Percentiles rank a stretch among this genome's conserved stretches.
Conservation (phyloP, 2,329 filamentous ascomycete species). For the Microascus cirrosus region DNA sequence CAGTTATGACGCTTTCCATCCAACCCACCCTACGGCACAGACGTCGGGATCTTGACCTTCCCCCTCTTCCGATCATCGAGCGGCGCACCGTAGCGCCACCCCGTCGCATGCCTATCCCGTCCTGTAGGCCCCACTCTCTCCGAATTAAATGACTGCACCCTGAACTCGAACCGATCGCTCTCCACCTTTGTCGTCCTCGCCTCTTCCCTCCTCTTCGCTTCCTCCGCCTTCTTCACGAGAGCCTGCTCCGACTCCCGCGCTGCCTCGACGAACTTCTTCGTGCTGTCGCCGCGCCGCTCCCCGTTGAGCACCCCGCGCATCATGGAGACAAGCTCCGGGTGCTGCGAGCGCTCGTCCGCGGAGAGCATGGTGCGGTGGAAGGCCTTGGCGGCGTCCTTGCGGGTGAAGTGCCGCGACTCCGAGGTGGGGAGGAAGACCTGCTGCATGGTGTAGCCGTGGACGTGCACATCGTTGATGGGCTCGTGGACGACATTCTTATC, state of each 20-base stretch:
- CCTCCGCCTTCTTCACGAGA: slow-evolving; percentile 20
- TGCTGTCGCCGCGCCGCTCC: slow-evolving; percentile 22
- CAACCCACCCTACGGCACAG: slow-evolving; percentile 31
- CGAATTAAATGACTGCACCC: slow-evolving; percentile 48
- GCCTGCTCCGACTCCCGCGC: slow-evolving; percentile 31
- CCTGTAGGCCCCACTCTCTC: slow-evolving; percentile 45
- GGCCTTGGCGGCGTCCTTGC: slow-evolving; percentile 53
- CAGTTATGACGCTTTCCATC: not conserved
- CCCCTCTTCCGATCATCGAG: slow-evolving; percentile 51
- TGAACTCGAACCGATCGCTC: slow-evolving; percentile 48
- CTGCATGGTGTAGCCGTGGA: slow-evolving; percentile 49
- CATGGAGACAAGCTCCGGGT: slow-evolving; percentile 48
- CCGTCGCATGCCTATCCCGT: slow-evolving; percentile 37
- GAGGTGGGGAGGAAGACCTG: slow-evolving; percentile 55
- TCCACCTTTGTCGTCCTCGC: slow-evolving; percentile 30
- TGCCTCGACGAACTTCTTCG: slow-evolving; percentile 26
- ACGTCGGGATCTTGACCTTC: slow-evolving; percentile 57
- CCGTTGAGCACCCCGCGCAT: slow-evolving; percentile 34
- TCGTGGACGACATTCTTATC: slow-evolving; percentile 40
- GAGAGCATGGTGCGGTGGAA: slow-evolving; percentile 51
- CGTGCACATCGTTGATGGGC: slow-evolving; percentile 52
- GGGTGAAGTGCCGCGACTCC: slow-evolving; percentile 52
- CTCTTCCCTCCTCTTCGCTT: slow-evolving; percentile 22
- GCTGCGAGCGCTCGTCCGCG: slow-evolving; percentile 49
- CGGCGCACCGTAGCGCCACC: slow-evolving; percentile 55